Conservation (phyloP, 179 eudicot genomes). For the Vitellaria paradoxa region DNA sequence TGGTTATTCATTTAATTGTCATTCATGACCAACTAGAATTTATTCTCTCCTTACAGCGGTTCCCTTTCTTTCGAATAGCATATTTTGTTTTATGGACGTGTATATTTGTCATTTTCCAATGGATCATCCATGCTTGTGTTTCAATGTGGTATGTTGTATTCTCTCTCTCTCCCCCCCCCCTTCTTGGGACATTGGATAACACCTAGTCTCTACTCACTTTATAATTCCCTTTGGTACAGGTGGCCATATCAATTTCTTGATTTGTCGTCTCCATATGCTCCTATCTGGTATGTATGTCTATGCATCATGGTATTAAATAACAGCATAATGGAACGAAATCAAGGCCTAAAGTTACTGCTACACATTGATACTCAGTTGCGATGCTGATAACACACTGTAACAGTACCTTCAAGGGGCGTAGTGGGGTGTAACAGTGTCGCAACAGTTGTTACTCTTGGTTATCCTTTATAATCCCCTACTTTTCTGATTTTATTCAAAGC, state of each 20-base stretch:
- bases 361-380: too few relatives aligned
- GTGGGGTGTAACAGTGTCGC: too few relatives aligned
- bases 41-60: constrained; percentile 48
- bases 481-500: too few relatives aligned
- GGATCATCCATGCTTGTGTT: constrained; percentile 77
- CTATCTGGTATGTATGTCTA: constrained; percentile 57
- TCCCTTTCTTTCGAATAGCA: constrained; percentile 77
- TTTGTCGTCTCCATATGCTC: constrained; percentile 76
- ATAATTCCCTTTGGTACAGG: constrained; percentile 35
- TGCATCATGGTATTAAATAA: too few relatives aligned
- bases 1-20: constrained; percentile 1
- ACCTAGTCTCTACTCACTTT: neutral
- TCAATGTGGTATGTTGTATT: constrained; percentile 40
- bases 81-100: constrained; percentile 73
- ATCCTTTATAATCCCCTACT: too few relatives aligned
- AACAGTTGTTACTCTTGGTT: too few relatives aligned
- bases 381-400: too few relatives aligned
- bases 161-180: neutral
- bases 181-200: neutral
- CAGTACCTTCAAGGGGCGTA: too few relatives aligned
- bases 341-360: too few relatives aligned
- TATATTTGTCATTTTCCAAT: constrained; percentile 63
- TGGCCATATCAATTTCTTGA: constrained; percentile 96
- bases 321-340: too few relatives aligned
- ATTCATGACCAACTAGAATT: neutral